Evolutionary conservation across 352 stramenopile genomes (phyloP), one percentile per base, ranked within the genome.

Genomic region (Globisporangium cylindrosporum): DNA sequence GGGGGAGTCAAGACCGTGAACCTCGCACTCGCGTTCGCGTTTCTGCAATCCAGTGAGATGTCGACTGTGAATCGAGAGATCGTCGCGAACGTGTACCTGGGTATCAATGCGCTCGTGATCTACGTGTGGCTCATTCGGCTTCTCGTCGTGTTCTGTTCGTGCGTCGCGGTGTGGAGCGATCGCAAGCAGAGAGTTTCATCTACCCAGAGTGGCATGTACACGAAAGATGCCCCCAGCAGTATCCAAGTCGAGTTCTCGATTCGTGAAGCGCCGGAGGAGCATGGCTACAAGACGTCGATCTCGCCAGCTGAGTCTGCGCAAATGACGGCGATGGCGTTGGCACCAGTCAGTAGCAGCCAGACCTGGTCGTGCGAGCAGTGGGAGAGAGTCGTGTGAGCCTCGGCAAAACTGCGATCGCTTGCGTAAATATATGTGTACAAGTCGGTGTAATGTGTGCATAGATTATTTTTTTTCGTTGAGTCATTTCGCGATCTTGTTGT

Each of bases 11-110:
- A 77, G 55, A 70, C 76, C 56, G 4, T 78, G 48, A 84, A 84
- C 56, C 64, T 74, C 36, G 70, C 25, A 6, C 32, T 82, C 24
- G 70, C 74, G 27, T 81, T 82, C 34, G 74, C 73, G 10, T 84
- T 81, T 49, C 56, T 84, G 22, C 65, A 66, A 27, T 53, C 29
- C 48, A 76, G 63, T 8, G 48, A 72, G 27, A 29, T 80, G 14
- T 77, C 70, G 14, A 4, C 36, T 0, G 38, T 25, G 0, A 62
- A 46, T 34, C 71, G 63, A 20, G 59, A 73, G 14, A 60, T 64
- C 7, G 58, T 76, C 4, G 76, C 61, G 48, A 62, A 80, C 29
- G 66, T 64, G n/a, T 73, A 80, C 41, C 38, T 80, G 62, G 64
- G 61, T 8, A 62, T 79, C 49, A 79, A 75, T 9, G 56, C 70